Conservation (phyloP, 2,329 filamentous ascomycete species). For the Colletotrichum lini region DNA sequence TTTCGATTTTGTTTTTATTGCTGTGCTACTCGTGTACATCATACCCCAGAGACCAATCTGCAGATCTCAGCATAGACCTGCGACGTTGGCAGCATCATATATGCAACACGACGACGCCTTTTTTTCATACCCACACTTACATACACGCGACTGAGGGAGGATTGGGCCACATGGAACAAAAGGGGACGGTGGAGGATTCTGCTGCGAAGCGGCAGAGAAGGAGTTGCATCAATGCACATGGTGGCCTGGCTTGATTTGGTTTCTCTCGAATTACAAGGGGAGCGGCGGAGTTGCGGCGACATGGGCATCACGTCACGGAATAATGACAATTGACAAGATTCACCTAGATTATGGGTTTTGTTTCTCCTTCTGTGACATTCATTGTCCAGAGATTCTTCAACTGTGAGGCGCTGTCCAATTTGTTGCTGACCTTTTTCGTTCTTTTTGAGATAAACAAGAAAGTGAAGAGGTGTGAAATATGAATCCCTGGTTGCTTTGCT, state of each 20-base stretch:
- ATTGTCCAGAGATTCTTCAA: too few species aligned
- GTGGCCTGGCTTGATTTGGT: slow-evolving; percentile 39
- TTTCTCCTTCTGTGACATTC: too few species aligned
- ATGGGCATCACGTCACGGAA: slow-evolving; percentile 41
- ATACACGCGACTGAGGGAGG: slow-evolving; percentile 23
- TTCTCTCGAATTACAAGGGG: slow-evolving; percentile 40
- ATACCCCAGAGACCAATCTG: slow-evolving; percentile 37
- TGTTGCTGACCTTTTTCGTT: too few species aligned
- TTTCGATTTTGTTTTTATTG: slow-evolving; percentile 32
- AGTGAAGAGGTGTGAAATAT: background rate
- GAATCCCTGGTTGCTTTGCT: background rate
- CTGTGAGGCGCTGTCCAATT: too few species aligned
- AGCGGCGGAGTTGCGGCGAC: slow-evolving; percentile 45
- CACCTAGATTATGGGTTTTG: background rate
- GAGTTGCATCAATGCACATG: slow-evolving; percentile 25
- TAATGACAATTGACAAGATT: slow-evolving; percentile 38
- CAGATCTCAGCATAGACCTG: slow-evolving; percentile 39
- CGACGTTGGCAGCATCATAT: slow-evolving; percentile 31
- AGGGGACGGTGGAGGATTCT: background rate
- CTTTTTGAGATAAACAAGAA: too few species aligned
- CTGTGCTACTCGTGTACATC: slow-evolving; percentile 41
- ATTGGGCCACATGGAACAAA: slow-evolving; percentile 21
- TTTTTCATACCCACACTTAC: slow-evolving; percentile 41
- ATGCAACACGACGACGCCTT: slow-evolving; percentile 35
- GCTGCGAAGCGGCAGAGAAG: slow-evolving; percentile 2